Percentiles rank a stretch among this genome's conserved stretches.
phyloP scores from a whole-genome alignment of 1,284 basidiomycete species.

The Omphalotus olearius region DNA sequence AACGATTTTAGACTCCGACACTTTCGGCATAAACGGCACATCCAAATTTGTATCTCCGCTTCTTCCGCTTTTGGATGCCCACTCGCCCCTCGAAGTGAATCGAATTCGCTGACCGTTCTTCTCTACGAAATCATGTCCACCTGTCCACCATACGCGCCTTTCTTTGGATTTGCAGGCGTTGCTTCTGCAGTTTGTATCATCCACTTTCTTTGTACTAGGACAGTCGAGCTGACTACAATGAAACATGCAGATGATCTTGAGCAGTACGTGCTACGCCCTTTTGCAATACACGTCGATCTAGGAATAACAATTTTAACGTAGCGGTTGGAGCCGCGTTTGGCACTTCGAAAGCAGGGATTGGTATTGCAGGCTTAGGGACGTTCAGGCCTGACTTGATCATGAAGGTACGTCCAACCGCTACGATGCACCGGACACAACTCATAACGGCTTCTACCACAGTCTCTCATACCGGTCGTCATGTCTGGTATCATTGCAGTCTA shows the following conservation, averaged over 20 bases:
- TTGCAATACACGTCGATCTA: conserved; percentile 7
- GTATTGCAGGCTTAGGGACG: conserved; percentile 92
- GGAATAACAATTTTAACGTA: conserved; percentile 23
- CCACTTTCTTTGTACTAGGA: conserved; percentile 1
- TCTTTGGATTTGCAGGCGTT: conserved; percentile 84
- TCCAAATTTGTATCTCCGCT: background rate
- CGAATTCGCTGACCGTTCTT: background rate
- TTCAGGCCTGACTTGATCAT: conserved; percentile 97
- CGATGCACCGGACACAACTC: conserved; percentile 1
- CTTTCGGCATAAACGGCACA: background rate
- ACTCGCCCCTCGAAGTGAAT: background rate
- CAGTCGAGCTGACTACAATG: conserved; percentile 7
- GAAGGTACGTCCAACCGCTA: conserved; percentile 85
- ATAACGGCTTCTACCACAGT: conserved; percentile 39
- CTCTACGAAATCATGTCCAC: conserved; percentile 39
- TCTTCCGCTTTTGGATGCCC: background rate
- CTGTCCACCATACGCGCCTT: conserved; percentile 81
- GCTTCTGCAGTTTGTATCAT: conserved; percentile 65
- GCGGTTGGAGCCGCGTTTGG: conserved; percentile 95
- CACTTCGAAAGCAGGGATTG: conserved; percentile 96
- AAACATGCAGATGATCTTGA: conserved; percentile 73
- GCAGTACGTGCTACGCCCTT: conserved; percentile 48
- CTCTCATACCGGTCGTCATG: conserved; percentile 90
- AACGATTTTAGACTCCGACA: background rate
- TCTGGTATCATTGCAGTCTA: conserved; percentile 81